Evolutionary conservation across 768 basidiomycete species (phyloP).

Genomic region (Hemileccinum rubropunctum): DNA sequence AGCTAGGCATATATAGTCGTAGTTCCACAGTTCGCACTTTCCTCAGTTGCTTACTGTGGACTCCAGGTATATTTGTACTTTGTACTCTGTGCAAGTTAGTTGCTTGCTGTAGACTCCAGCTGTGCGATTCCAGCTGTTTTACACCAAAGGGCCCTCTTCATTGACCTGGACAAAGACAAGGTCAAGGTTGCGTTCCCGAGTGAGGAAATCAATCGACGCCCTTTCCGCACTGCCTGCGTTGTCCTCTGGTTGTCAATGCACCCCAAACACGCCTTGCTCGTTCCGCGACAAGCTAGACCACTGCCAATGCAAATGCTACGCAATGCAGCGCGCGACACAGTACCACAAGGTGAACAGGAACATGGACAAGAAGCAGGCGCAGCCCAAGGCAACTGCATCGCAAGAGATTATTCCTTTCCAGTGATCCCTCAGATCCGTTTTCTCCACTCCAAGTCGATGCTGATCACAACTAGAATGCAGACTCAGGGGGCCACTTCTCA

Average conservation of each 20-base stretch:
- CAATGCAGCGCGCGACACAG: neutral
- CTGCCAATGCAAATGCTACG: no score
- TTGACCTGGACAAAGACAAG: constrained; percentile 6
- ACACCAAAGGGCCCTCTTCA: no score
- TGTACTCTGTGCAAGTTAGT: no score
- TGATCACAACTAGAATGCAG: neutral
- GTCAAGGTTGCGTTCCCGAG: constrained; percentile 1
- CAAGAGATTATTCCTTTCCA: neutral
- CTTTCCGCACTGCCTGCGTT: neutral
- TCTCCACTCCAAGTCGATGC: neutral
- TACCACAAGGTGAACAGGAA: neutral
- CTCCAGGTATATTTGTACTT: no score
- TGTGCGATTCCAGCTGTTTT: no score
- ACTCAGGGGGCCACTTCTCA: neutral
- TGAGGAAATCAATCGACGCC: neutral
- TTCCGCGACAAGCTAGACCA: neutral
- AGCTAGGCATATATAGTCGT: no score
- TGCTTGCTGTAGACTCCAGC: no score
- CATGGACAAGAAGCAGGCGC: no score
- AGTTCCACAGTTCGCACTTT: no score
- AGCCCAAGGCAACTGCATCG: neutral
- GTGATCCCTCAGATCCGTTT: neutral
- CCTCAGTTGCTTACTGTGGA: no score
- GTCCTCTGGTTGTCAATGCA: neutral
- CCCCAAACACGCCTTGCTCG: neutral